Conservation (phyloP, 169 alveolate genomes). For the Plasmodium gonderi region DNA sequence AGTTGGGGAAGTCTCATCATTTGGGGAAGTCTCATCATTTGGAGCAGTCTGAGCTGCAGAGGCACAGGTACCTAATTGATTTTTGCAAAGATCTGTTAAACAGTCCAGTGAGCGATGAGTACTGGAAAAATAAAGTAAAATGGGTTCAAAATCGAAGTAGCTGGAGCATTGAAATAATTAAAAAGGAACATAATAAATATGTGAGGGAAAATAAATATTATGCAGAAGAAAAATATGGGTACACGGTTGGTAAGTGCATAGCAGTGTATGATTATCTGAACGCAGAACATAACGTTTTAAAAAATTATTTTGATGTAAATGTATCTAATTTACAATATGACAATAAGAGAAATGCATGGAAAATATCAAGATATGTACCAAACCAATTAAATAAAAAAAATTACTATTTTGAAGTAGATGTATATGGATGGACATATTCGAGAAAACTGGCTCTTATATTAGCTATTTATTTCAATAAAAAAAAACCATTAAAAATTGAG, state of each 20-base stretch:
- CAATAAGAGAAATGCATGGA: slow-evolving; percentile 68
- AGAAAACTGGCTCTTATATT: slow-evolving; percentile 54
- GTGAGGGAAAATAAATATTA: background rate
- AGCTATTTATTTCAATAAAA: slow-evolving; percentile 4
- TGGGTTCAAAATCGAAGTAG: slow-evolving; percentile 5
- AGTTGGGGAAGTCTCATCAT: too few species aligned
- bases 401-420: slow-evolving; percentile 76
- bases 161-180: slow-evolving; percentile 8
- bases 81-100: background rate
- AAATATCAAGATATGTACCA: slow-evolving; percentile 78
- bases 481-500: background rate
- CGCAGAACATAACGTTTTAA: background rate
- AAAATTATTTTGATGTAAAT: slow-evolving; percentile 3
- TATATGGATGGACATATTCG: slow-evolving; percentile 79
- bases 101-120: background rate
- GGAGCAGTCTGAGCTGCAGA: too few species aligned
- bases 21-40: too few species aligned
- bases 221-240: slow-evolving; percentile 20
- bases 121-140: background rate
- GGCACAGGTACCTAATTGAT: background rate
- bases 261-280: slow-evolving; percentile 11
- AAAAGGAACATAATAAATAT: background rate
- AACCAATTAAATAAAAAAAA: slow-evolving; percentile 76
- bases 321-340: background rate
- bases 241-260: background rate